phyloP scores from a whole-genome alignment of 345 rosid genomes.

The Combretum micranthum region DNA sequence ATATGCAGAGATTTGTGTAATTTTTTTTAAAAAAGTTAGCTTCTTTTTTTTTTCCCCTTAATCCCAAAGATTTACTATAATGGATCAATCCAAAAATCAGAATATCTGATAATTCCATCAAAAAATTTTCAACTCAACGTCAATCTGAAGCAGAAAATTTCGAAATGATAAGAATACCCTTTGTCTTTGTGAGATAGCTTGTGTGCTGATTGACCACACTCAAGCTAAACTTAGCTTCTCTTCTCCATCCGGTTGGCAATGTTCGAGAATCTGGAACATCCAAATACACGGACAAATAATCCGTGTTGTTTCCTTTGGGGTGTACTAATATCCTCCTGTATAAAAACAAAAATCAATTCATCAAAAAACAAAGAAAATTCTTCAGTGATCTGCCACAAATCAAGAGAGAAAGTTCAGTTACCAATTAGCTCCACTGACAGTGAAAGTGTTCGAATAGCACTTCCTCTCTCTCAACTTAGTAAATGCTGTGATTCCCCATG shows the following conservation, averaged over 20 bases:
- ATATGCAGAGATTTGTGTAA: no score
- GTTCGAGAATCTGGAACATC: slow-evolving; percentile 16
- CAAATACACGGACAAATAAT: slow-evolving; percentile 15
- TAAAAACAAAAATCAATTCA: neutral
- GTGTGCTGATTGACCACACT: slow-evolving; percentile 14
- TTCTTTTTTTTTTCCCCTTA: no score
- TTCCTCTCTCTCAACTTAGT: slow-evolving; percentile 9
- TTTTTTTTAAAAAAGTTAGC: no score
- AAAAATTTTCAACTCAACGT: no score
- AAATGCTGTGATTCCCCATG: slow-evolving; percentile 22
- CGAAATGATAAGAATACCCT: slow-evolving; percentile 8
- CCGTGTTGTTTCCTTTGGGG: slow-evolving; percentile 21
- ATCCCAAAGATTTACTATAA: no score
- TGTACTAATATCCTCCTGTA: slow-evolving; percentile 11
- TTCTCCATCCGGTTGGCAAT: slow-evolving; percentile 22
- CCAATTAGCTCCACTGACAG: slow-evolving; percentile 14
- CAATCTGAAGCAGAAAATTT: neutral
- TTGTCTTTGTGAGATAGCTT: neutral
- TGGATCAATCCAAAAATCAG: no score
- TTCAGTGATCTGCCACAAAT: neutral
- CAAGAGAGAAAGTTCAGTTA: neutral
- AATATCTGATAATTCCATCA: no score
- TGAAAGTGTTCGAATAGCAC: slow-evolving; percentile 18
- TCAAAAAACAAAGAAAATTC: neutral
- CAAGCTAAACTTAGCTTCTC: slow-evolving; percentile 17